Conservation (phyloP, 768 basidiomycete genomes). For the Chalciporus chontae region DNA sequence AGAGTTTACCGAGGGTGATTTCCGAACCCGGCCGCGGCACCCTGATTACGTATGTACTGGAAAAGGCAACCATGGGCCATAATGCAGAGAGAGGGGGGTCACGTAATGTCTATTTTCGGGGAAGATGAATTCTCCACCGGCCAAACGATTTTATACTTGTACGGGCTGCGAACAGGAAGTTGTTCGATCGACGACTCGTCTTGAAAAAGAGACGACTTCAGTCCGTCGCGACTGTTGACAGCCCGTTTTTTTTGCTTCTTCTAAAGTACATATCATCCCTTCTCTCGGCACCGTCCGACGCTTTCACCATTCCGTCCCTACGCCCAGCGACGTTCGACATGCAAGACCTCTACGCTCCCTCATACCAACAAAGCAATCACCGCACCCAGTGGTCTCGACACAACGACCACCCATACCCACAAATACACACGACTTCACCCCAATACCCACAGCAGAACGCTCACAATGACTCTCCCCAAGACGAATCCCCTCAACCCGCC, state of each 20-base stretch:
- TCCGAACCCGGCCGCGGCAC: constrained; percentile 39
- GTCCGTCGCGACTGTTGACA: constrained; percentile 14
- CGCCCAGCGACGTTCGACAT: constrained; percentile 41
- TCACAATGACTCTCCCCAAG: constrained; percentile 40
- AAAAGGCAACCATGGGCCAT: constrained; percentile 30
- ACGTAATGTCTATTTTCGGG: constrained; percentile 36
- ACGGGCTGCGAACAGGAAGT: constrained; percentile 16
- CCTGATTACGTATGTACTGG: constrained; percentile 33
- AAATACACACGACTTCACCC: constrained; percentile 33
- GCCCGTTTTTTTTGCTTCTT: constrained; percentile 29
- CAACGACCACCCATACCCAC: constrained; percentile 33
- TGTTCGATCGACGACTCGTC: constrained; percentile 32
- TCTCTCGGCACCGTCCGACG: constrained; percentile 26
- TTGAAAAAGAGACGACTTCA: constrained; percentile 8
- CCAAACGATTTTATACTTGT: constrained; percentile 34
- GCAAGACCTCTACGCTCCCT: constrained; percentile 47
- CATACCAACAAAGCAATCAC: constrained; percentile 35
- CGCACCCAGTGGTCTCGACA: constrained; percentile 39
- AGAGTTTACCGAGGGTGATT: constrained; percentile 37
- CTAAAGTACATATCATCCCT: constrained; percentile 25
- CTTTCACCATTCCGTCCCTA: constrained; percentile 37
- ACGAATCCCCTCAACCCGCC: constrained; percentile 44
- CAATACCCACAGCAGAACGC: constrained; percentile 32
- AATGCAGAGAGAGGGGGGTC: constrained; percentile 30
- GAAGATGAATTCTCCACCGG: constrained; percentile 39